Base-by-base conservation (phyloP, 768 basidiomycete species). In the Leccinum aurantiacum region DNA sequence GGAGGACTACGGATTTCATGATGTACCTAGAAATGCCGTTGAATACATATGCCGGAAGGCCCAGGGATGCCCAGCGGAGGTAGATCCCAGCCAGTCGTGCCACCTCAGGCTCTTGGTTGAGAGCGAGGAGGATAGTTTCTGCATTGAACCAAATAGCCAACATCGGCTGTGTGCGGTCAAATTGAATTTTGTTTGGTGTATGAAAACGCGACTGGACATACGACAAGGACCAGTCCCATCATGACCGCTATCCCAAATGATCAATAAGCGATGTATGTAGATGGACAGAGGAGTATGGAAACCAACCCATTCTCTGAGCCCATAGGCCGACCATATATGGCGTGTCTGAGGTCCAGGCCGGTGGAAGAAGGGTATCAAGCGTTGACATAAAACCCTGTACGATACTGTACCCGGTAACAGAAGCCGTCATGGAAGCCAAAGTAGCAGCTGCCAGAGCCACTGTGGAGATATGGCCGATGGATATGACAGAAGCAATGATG, bases 331-430 rank as follows among this genome's bases (percentile, higher is more conserved):
- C 92, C 11, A 93, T 80, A 15, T 88, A 76, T 0, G 95, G 96
- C 31, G 88, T 86, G 1, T 86, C 70, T 3, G 93, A 94, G 0
- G 97, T 95, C 95, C 92, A 99, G 15, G 96, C 95, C 41, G 92
- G 86, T 1, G 97, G 96, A 9, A 98, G 84, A 67, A 99, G 82
- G 0, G 95, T 95, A 72, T 99, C 97, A 19, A 99, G 84, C 0
- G 93, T 87, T 53, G 89, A 91, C 8, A 85, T 78, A 57, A 96
- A 84, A 19, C 93, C 93, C 63, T 90, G 89, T 6, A 95, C 77
- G 57, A 96, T 87, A 63, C 87, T 90, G 51, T 78, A 71, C 29
- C 72, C 72, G 1, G 72, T 71, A 11, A 88, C 85, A 54, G 81
- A 84, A 19, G 85, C 86, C 0, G 88, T 89, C 87, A 91, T 89